Conservation (phyloP, 768 basidiomycete genomes). For the Rickenella mellea region DNA sequence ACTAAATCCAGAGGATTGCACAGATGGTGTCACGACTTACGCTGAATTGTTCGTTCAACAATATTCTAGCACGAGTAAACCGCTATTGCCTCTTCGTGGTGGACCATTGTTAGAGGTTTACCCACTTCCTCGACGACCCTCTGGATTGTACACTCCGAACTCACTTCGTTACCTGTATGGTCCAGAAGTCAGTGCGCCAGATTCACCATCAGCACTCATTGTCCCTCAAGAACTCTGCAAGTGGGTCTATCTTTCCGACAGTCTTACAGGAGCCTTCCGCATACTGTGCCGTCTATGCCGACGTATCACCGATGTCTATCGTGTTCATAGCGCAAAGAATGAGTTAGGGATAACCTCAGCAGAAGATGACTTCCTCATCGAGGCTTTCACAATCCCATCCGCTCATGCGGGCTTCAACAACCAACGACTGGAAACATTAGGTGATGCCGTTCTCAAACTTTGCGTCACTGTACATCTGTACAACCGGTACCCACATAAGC, state of each 20-base stretch:
- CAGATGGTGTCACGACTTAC: conserved; percentile 40
- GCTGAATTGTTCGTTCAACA: conserved; percentile 46
- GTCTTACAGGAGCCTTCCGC: conserved; percentile 41
- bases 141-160: conserved; percentile 27
- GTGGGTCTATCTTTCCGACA: conserved; percentile 43
- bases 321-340: conserved; percentile 39
- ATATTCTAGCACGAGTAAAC: conserved; percentile 33
- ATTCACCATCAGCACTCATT: conserved; percentile 16
- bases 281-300: conserved; percentile 60
- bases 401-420: conserved; percentile 62
- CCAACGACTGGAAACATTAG: conserved; percentile 80
- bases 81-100: conserved; percentile 34
- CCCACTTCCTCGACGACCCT: conserved; percentile 30
- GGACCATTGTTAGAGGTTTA: conserved; percentile 57
- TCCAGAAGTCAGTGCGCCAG: too few species aligned
- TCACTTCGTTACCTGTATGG: too few species aligned
- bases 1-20: conserved; percentile 42
- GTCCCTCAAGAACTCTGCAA: conserved; percentile 38
- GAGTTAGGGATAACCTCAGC: conserved; percentile 58
- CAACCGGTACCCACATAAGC: conserved; percentile 64
- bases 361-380: conserved; percentile 44
- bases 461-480: conserved; percentile 68
- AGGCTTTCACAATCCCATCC: conserved; percentile 70
- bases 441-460: conserved; percentile 75
- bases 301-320: conserved; percentile 56